Evolutionary conservation across 805 yeast species (phyloP), one percentile per base, ranked within the genome.

Genomic region (Candida michaelii): DNA sequence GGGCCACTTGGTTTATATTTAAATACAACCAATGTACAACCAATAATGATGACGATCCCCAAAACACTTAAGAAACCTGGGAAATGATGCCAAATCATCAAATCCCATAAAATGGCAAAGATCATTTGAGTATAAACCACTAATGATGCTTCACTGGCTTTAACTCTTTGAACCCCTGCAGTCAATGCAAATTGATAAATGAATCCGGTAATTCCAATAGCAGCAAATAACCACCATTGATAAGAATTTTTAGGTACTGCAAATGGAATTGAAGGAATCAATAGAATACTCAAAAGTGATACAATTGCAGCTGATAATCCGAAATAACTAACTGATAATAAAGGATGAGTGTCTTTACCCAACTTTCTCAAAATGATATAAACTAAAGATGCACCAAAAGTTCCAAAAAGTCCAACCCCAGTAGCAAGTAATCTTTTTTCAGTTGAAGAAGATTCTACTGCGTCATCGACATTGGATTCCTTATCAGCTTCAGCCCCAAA

Each of bases 131-230:
- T 74, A 58, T 90, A 90, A 2, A 77, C 66, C 79, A 88, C 82
- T 46, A 86, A 73, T 10, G 90, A 73, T 0, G 89, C 87, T 43
- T 85, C 74, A 3, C 89, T 80, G 0, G 96, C 95, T 40, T 70
- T 68, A 48, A 86, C 96, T 42, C 87, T 70, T 59, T 88, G 95
- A 39, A 89, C 76, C 0, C 96, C 97, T 7, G 87, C 80, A 0
- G 97, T 86, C 36, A 86, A 62, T 27, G 83, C 65, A 54, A 81
- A 82, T 60, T 90, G 97, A 82, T 84, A 85, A 46, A 81, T 63
- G 61, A 89, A 90, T 0, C 97, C 97, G 40, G 85, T 74, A 2
- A 83, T 47, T 2, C 96, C 96, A 45, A 88, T 73, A 16, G 74
- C 57, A 1, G 65, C 42, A 48, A 89, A 74, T 15, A 85, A 63